Percentiles rank a stretch among this genome's conserved stretches.
phyloP scores from a whole-genome alignment of 2,329 filamentous ascomycete genomes.

The Scytalidium sp. region DNA sequence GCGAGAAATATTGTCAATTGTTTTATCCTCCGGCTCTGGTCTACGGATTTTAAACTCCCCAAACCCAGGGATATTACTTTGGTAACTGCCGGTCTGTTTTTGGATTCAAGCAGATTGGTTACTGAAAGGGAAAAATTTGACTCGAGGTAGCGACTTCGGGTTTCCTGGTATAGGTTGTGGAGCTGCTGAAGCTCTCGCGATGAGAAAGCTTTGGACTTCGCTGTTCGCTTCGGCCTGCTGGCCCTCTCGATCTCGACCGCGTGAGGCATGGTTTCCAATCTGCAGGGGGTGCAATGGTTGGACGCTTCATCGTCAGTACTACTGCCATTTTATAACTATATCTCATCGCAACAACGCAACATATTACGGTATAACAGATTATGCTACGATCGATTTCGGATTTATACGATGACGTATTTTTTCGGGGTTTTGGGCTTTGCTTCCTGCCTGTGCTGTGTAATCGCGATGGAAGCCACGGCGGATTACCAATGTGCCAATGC shows the following conservation, averaged over 20 bases:
- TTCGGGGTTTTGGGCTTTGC: slow-evolving; percentile 1
- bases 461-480: neutral
- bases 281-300: neutral
- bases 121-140: slow-evolving; percentile 8
- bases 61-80: slow-evolving; percentile 12
- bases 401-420: slow-evolving; percentile 8
- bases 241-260: slow-evolving; percentile 5
- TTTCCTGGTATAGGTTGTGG: slow-evolving; percentile 9
- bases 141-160: slow-evolving; percentile 2
- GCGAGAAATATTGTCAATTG: slow-evolving; percentile 26
- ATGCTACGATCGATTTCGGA: neutral
- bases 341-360: no score
- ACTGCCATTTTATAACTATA: slow-evolving; percentile 6
- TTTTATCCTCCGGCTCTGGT: slow-evolving; percentile 24
- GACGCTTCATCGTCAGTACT: slow-evolving; percentile 3
- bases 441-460: neutral
- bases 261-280: slow-evolving; percentile 6
- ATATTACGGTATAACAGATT: neutral
- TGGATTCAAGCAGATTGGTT: slow-evolving; percentile 7
- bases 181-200: slow-evolving; percentile 10
- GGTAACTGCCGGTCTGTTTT: slow-evolving; percentile 7
- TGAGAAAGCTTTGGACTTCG: slow-evolving; percentile 8
- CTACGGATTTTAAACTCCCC: slow-evolving; percentile 16
- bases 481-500: neutral
- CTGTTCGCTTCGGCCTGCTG: slow-evolving; percentile 1